These are phyloP conservation scores for Pseudonitzschia multiseries DNA, from an alignment of 108 stramenopile genomes.

Conservation along the genomic window DNA sequence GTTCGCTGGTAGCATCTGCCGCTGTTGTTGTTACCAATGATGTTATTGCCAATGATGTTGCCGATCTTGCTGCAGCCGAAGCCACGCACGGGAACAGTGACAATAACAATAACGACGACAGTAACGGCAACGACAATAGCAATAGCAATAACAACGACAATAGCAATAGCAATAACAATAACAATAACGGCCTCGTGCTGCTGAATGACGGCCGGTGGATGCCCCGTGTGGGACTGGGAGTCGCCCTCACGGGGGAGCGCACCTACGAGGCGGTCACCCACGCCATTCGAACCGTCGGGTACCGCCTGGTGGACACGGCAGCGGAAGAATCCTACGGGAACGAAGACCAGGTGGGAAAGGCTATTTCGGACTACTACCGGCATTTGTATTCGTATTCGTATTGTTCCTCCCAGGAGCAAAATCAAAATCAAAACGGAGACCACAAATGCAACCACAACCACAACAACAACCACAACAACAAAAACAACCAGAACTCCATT, in stretches of 20 bases:
- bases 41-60: no score
- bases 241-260: conserved; percentile 11
- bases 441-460: conserved; percentile 12
- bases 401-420: neutral
- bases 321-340: conserved; percentile 29
- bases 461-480: neutral
- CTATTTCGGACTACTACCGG: neutral
- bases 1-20: no score
- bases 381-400: neutral
- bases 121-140: no score
- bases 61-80: no score
- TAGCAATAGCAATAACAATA: no score
- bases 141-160: no score
- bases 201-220: conserved; percentile 23
- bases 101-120: no score
- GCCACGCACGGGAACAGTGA: no score
- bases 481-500: neutral
- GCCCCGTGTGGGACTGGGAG: conserved; percentile 25
- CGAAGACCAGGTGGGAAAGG: conserved; percentile 20
- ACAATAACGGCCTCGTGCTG: neutral
- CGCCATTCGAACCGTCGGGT: conserved; percentile 18
- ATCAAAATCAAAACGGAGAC: neutral
- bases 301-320: conserved; percentile 30
- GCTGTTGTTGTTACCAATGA: no score
- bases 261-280: conserved; percentile 17